Base-by-base conservation (phyloP, 148 eudicot genomes). In the Fagopyrum homotropicum region DNA sequence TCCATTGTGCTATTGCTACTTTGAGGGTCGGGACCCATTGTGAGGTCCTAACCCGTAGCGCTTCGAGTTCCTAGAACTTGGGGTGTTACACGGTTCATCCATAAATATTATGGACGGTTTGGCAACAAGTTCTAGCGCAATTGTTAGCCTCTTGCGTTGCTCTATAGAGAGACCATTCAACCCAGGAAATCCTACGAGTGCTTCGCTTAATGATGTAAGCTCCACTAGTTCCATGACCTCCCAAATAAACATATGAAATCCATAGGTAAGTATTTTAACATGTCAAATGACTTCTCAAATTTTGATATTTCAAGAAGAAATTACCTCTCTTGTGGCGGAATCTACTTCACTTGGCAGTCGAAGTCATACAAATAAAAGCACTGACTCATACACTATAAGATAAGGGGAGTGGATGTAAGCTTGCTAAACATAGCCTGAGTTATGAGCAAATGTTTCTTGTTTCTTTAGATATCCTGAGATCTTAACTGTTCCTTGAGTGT, bases 91-190 rank as follows among this genome's bases (percentile, higher is more conserved):
- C 7, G 85, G 85, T 51, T 83, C 85, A 59, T 83, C 85, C 85
- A 83, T 83, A 49, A 83, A 80, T 72, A 83, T 68, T 59, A 83
- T 77, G 2, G 85, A 83, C 47, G 85, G 85, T 45, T 83, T 83
- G 54, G 85, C 83, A 17, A 83, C 85, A 57, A 83, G 78, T 35
- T 80, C 85, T 26, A 80, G 81, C 15, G 85, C 85, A 22, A 83
- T 83, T 10, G 83, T 83, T 4, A 83, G 81, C 75, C 85, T 72
- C 75, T 83, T 83, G 17, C 83, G 57, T 30, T 83, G 85, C 72
- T 83, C 85, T 8, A 74, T 75, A 10, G 85, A 83, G 4, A 83
- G 77, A 7, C 85, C 83, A 72, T 80, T 80, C 11, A 80, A 47
- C 46, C 76, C 76, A 10, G 85, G 79, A 7, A 72, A 6, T 69